A percentile compares a stretch with the other conserved stretches of the same genome.
Evolutionary conservation across 495 filamentous ascomycete genomes (phyloP).

Genomic region (Penicillium antarcticum): DNA sequence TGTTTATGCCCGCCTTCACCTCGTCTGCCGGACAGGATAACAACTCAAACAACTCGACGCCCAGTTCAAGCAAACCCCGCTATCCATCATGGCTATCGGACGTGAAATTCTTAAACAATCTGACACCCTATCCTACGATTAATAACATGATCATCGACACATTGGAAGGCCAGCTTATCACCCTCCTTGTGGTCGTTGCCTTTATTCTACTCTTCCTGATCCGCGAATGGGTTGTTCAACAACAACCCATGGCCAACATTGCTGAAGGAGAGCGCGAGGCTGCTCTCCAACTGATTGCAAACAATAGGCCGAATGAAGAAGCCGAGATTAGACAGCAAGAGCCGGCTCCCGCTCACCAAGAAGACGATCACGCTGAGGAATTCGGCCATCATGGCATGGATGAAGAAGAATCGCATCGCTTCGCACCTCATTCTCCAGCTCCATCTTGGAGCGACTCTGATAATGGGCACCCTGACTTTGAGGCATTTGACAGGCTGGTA

Average conservation of each 20-base stretch:
- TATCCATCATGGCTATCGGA: slow-evolving; percentile 62
- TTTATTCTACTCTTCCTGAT: slow-evolving; percentile 97
- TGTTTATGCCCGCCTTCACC: slow-evolving; percentile 40
- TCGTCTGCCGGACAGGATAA: slow-evolving; percentile 17
- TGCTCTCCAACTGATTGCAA: slow-evolving; percentile 38
- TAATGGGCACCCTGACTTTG: slow-evolving; percentile 9
- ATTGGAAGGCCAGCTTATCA: slow-evolving; percentile 91
- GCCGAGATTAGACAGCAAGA: slow-evolving; percentile 5
- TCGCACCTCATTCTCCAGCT: slow-evolving; percentile 18
- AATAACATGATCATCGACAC: slow-evolving; percentile 81
- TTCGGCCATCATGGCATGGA: slow-evolving; percentile 10
- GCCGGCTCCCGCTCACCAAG: slow-evolving; percentile 4
- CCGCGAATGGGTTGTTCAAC: slow-evolving; percentile 95
- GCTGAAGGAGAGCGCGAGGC: slow-evolving; percentile 50
- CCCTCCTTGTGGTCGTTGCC: slow-evolving; percentile 79
- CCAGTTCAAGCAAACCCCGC: slow-evolving; percentile 24
- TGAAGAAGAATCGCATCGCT: slow-evolving; percentile 6
- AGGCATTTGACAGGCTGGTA: not conserved
- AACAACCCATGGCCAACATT: slow-evolving; percentile 74
- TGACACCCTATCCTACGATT: slow-evolving; percentile 68
- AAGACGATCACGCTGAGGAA: slow-evolving; percentile 12
- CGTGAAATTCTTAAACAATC: slow-evolving; percentile 63
- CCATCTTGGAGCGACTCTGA: slow-evolving; percentile 24
- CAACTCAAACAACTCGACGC: slow-evolving; percentile 17
- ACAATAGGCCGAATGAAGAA: slow-evolving; percentile 30